These are phyloP conservation scores for Macadamia tetraphylla DNA, from an alignment of 164 flowering plant species.

Conservation along the genomic window DNA sequence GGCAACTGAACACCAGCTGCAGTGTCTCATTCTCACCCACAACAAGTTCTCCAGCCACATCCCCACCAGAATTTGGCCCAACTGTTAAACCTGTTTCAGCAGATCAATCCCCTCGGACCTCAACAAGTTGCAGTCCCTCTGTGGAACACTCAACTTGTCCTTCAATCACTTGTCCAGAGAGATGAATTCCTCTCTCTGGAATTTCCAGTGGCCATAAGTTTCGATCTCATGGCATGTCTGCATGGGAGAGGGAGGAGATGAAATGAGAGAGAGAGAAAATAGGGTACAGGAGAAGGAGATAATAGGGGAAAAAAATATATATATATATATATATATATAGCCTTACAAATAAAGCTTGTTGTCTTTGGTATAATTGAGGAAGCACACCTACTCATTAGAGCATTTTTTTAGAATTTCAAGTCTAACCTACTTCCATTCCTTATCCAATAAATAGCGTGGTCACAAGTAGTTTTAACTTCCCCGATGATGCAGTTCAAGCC, in stretches of 20 bases:
- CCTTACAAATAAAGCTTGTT: too few relatives aligned
- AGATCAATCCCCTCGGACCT: conserved; percentile 67
- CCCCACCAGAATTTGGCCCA: conserved; percentile 61
- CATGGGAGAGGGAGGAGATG: not conserved
- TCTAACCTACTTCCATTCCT: too few relatives aligned
- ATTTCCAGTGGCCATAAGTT: conserved; percentile 62
- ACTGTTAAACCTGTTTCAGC: conserved; percentile 45
- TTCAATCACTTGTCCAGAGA: conserved; percentile 59
- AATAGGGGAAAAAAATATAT: too few relatives aligned
- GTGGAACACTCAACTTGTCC: conserved; percentile 77
- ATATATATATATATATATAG: too few relatives aligned
- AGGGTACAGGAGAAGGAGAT: too few relatives aligned
- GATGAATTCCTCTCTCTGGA: conserved; percentile 60
- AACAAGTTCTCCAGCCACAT: conserved; percentile 62
- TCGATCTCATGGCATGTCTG: conserved; percentile 41
- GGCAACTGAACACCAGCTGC: conserved; percentile 49
- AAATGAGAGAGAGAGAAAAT: too few relatives aligned
- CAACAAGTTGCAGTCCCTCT: conserved; percentile 57
- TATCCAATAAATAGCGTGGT: too few relatives aligned
- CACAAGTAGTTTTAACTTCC: too few relatives aligned
- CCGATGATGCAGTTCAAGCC: too few relatives aligned
- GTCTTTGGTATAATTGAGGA: too few relatives aligned
- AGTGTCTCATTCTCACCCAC: conserved; percentile 50
- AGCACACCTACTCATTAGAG: too few relatives aligned
- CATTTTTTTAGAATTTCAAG: too few relatives aligned